A percentile compares a stretch with the other conserved stretches of the same genome.
These are phyloP conservation scores for Lupinus albus DNA, from an alignment of 306 rosid species.

Conservation along the genomic window DNA sequence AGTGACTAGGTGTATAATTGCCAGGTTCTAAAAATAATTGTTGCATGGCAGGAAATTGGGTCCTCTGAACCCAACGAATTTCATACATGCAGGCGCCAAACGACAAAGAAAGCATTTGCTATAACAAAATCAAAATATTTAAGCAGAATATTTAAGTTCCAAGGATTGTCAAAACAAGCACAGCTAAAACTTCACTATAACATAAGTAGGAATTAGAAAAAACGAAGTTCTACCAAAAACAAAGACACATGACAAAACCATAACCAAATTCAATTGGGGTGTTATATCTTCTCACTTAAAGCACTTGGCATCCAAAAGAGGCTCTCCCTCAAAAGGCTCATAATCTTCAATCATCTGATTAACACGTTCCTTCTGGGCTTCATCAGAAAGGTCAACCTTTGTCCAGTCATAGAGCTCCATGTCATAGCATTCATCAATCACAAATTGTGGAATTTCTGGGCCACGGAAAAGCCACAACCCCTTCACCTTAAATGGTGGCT, in stretches of 20 bases:
- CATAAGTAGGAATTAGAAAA: slow-evolving; percentile 14
- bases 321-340: slow-evolving; percentile 85
- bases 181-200: slow-evolving; percentile 22
- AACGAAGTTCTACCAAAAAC: slow-evolving; percentile 24
- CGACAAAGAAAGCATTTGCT: neutral
- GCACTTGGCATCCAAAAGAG: slow-evolving; percentile 86
- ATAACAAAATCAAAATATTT: slow-evolving; percentile 31
- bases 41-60: neutral
- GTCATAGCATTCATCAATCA: slow-evolving; percentile 81
- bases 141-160: slow-evolving; percentile 10
- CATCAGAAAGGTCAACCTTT: slow-evolving; percentile 73
- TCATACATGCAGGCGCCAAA: neutral
- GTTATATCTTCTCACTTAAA: slow-evolving; percentile 54
- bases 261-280: neutral
- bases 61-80: neutral
- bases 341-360: slow-evolving; percentile 80
- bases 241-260: slow-evolving; percentile 35
- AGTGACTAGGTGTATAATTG: too few species aligned
- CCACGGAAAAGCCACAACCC: slow-evolving; percentile 98
- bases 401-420: slow-evolving; percentile 91
- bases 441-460: slow-evolving; percentile 72
- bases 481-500: slow-evolving; percentile 80
- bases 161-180: slow-evolving; percentile 8
- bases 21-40: too few species aligned
- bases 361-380: slow-evolving; percentile 77